Conservation (phyloP, 1,139 yeast species). For the Debaryomyces robertsiae region DNA sequence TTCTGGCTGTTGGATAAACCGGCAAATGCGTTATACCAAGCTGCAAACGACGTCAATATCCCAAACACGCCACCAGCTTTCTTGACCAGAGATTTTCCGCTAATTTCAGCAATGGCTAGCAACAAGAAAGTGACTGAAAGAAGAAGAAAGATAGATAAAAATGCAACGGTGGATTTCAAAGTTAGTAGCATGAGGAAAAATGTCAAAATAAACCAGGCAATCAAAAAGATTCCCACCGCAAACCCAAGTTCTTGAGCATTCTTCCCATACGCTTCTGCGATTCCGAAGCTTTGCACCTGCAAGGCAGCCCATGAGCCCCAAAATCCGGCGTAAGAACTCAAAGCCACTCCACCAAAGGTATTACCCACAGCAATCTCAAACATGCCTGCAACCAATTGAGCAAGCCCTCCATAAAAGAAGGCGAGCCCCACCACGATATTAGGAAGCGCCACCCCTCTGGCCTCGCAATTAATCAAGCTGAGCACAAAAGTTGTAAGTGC, state of each 20-base stretch:
- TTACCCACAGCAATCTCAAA: slow-evolving; percentile 78
- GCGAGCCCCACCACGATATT: slow-evolving; percentile 64
- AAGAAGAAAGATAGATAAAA: slow-evolving; percentile 66
- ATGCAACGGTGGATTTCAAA: slow-evolving; percentile 76
- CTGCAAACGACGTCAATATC: slow-evolving; percentile 72
- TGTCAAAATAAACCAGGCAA: slow-evolving; percentile 84
- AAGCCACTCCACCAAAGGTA: slow-evolving; percentile 89
- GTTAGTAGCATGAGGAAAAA: slow-evolving; percentile 67
- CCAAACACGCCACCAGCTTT: slow-evolving; percentile 85
- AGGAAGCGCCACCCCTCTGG: slow-evolving; percentile 37
- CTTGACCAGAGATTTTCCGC: slow-evolving; percentile 29
- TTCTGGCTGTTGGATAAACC: slow-evolving; percentile 78
- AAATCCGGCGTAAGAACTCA: slow-evolving; percentile 82
- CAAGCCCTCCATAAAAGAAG: slow-evolving; percentile 82
- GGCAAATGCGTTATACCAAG: slow-evolving; percentile 93
- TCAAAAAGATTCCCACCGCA: slow-evolving; percentile 73
- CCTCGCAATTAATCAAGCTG: slow-evolving; percentile 52
- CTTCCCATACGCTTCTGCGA: slow-evolving; percentile 55
- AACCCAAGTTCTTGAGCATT: slow-evolving; percentile 30
- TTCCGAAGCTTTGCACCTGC: slow-evolving; percentile 72
- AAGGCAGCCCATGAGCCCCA: slow-evolving; percentile 86
- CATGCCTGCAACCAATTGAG: slow-evolving; percentile 75
- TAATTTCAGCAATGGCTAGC: slow-evolving; percentile 60
- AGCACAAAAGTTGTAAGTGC: slow-evolving; percentile 85
- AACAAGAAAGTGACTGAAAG: slow-evolving; percentile 69